Evolutionary conservation across 2,329 filamentous ascomycete genomes (phyloP).

Genomic region (Botrytis pseudocinerea): DNA sequence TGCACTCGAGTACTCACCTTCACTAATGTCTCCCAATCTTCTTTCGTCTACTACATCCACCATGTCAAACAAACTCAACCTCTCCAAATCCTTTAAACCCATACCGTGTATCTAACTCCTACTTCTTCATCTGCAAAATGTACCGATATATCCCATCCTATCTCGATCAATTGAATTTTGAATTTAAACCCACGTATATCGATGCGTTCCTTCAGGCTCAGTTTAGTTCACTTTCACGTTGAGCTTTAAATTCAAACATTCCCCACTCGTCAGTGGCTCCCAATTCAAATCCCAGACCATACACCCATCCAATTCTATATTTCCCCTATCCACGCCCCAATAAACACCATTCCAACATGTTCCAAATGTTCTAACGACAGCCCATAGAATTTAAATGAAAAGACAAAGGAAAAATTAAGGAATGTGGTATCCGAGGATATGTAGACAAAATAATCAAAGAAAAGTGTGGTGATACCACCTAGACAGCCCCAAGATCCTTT

Average conservation of each 20-base stretch:
- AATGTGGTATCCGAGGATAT: neutral
- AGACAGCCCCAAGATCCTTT: slow-evolving; percentile 61
- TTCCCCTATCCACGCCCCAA: neutral
- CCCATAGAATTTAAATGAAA: neutral
- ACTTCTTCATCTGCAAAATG: neutral
- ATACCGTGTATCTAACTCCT: neutral
- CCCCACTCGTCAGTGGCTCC: neutral
- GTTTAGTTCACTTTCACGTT: neutral
- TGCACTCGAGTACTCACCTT: neutral
- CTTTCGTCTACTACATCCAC: neutral
- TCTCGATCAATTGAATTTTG: neutral
- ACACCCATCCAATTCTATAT: slow-evolving; percentile 19
- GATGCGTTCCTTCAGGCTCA: neutral
- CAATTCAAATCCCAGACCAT: slow-evolving; percentile 13
- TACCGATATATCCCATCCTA: neutral
- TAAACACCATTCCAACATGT: neutral
- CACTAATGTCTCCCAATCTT: neutral
- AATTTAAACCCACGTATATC: neutral
- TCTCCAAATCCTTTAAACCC: neutral
- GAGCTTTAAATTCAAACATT: neutral
- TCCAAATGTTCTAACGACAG: neutral
- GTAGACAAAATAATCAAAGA: slow-evolving; percentile 13
- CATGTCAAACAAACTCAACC: neutral
- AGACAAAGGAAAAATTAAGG: neutral
- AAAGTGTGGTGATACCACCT: slow-evolving; percentile 20